phyloP scores from a whole-genome alignment of 345 rosid species.

The Erodium maritimum region DNA sequence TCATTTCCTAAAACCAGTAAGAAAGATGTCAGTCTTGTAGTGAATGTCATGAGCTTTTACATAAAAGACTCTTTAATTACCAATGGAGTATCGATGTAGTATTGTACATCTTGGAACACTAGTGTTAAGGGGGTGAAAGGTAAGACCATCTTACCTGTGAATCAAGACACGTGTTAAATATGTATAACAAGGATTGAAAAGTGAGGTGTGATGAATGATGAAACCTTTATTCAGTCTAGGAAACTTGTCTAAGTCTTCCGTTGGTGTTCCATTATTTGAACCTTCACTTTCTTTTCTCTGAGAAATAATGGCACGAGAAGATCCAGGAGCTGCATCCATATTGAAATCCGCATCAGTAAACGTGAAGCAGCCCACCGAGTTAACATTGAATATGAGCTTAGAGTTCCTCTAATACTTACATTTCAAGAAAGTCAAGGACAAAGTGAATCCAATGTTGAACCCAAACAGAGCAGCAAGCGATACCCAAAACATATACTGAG shows the following conservation, averaged over 20 bases:
- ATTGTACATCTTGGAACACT: constrained; percentile 48
- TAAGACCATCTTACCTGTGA: constrained; percentile 47
- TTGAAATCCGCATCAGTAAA: no score
- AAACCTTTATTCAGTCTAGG: constrained; percentile 19
- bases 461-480: constrained; percentile 50
- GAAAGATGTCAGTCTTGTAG: neutral
- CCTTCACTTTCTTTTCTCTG: constrained; percentile 29
- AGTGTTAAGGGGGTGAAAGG: constrained; percentile 52
- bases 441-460: constrained; percentile 44
- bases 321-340: constrained; percentile 47
- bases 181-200: neutral
- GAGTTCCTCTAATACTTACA: constrained; percentile 28
- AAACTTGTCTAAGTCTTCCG: constrained; percentile 3
- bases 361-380: no score
- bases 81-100: constrained; percentile 48
- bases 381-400: no score
- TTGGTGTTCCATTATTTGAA: constrained; percentile 8
- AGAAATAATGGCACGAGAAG: constrained; percentile 58
- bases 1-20: constrained; percentile 34
- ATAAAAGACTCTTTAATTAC: constrained; percentile 19
- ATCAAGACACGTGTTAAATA: neutral
- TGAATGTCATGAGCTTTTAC: no score
- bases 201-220: neutral
- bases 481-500: constrained; percentile 45
- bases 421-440: constrained; percentile 59